phyloP scores from a whole-genome alignment of 2,329 filamentous ascomycete genomes.

The Fusarium algeriense region DNA sequence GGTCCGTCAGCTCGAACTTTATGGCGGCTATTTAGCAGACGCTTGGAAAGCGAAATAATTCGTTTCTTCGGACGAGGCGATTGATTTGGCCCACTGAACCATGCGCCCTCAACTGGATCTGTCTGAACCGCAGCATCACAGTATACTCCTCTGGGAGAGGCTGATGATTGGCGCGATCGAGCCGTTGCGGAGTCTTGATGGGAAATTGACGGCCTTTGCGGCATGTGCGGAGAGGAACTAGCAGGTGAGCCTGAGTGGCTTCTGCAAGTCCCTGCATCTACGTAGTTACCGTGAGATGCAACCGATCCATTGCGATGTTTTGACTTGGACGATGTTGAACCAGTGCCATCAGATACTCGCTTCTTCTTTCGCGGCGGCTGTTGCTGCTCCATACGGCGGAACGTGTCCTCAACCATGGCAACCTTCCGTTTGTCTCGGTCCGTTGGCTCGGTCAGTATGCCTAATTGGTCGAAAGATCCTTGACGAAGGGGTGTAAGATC shows the following conservation, averaged over 20 bases:
- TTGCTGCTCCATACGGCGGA: slow-evolving; percentile 72
- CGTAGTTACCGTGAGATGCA: slow-evolving; percentile 57
- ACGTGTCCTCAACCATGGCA: slow-evolving; percentile 73
- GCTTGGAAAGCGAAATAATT: slow-evolving; percentile 66
- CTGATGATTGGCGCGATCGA: slow-evolving; percentile 56
- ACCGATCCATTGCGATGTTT: slow-evolving; percentile 56
- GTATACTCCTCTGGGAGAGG: slow-evolving; percentile 58
- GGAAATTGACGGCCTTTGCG: slow-evolving; percentile 45
- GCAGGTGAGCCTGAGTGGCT: slow-evolving; percentile 67
- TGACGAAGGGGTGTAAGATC: slow-evolving; percentile 73
- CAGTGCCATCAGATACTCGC: slow-evolving; percentile 66
- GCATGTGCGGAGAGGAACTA: slow-evolving; percentile 56
- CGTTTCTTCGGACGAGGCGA: slow-evolving; percentile 59
- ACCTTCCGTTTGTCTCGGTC: slow-evolving; percentile 77
- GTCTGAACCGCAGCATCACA: slow-evolving; percentile 67
- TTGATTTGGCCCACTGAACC: slow-evolving; percentile 59
- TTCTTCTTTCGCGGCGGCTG: slow-evolving; percentile 72
- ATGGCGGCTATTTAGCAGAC: slow-evolving; percentile 63
- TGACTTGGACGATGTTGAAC: slow-evolving; percentile 53
- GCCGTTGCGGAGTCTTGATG: slow-evolving; percentile 47
- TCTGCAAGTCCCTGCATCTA: slow-evolving; percentile 65
- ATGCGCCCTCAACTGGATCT: slow-evolving; percentile 65
- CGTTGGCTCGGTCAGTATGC: slow-evolving; percentile 72
- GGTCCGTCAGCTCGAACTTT: slow-evolving; percentile 58
- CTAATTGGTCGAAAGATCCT: slow-evolving; percentile 70